A percentile compares a stretch with the other conserved stretches of the same genome.
Evolutionary conservation across 805 yeast genomes (phyloP).

Genomic region (Candida ipomoeae): DNA sequence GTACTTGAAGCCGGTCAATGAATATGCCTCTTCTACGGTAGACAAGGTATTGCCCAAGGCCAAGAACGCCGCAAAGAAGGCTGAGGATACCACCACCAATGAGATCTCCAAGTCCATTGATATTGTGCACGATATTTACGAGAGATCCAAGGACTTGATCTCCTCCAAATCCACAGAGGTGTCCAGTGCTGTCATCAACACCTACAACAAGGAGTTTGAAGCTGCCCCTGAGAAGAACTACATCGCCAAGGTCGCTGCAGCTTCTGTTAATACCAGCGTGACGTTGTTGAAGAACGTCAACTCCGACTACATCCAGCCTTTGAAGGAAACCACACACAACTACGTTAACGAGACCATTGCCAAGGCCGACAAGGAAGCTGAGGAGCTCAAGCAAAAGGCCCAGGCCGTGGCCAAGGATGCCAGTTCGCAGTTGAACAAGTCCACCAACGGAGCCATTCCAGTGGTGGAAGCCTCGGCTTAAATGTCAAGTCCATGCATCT

Average conservation of each 20-base stretch:
- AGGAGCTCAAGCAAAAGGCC: constrained; percentile 11
- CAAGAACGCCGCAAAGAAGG: constrained; percentile 12
- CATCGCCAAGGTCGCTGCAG: constrained; percentile 31
- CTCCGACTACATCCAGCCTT: constrained; percentile 36
- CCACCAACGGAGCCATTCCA: constrained; percentile 16
- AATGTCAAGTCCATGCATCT: not conserved
- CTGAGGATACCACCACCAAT: constrained; percentile 15
- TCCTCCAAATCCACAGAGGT: constrained; percentile 26
- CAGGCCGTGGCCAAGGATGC: constrained; percentile 6
- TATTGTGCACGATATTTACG: constrained; percentile 20
- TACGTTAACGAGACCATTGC: constrained; percentile 35
- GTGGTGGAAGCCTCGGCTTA: constrained; percentile 19
- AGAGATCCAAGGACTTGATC: constrained; percentile 23
- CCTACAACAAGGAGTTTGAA: constrained; percentile 34
- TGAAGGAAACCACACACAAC: constrained; percentile 36
- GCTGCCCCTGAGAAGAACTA: constrained; percentile 23
- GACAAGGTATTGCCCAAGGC: constrained; percentile 27
- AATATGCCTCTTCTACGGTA: constrained; percentile 23
- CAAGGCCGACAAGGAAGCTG: constrained; percentile 34
- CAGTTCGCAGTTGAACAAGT: constrained; percentile 7
- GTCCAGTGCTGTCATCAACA: constrained; percentile 27
- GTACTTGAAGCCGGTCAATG: constrained; percentile 25
- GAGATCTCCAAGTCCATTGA: constrained; percentile 21
- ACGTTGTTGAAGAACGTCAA: constrained; percentile 31
- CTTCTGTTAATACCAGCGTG: constrained; percentile 33